Evolutionary conservation across 2,329 filamentous ascomycete genomes (phyloP).

Genomic region (Whalleya microplaca): DNA sequence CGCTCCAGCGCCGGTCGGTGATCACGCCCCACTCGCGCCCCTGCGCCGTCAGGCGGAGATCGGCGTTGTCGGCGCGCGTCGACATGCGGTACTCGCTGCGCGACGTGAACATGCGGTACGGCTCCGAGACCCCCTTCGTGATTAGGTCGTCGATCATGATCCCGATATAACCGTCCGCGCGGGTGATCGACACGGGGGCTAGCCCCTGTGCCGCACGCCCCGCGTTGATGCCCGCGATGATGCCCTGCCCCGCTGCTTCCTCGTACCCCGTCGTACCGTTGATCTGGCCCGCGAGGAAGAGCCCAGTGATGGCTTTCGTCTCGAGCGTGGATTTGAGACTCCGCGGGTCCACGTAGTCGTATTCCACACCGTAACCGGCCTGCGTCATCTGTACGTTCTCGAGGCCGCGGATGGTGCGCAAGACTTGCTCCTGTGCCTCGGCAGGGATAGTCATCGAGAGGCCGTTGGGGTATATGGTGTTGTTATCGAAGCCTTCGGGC

Average conservation of each 20-base stretch:
- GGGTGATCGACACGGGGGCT: constrained; percentile 67
- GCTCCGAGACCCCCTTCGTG: constrained; percentile 95
- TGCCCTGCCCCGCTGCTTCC: constrained; percentile 91
- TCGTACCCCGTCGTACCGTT: constrained; percentile 99
- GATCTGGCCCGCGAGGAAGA: constrained; percentile 94
- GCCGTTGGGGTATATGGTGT: constrained; percentile 93
- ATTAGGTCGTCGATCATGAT: constrained; percentile 98
- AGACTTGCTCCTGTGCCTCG: constrained; percentile 80
- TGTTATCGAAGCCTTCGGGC: constrained; percentile 88
- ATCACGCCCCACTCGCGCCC: constrained; percentile 80
- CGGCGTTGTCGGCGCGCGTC: constrained; percentile 90
- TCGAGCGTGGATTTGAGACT: constrained; percentile 87
- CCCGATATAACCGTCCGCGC: constrained; percentile 93
- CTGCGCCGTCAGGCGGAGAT: constrained; percentile 79
- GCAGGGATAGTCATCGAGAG: constrained; percentile 95
- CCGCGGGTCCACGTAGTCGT: constrained; percentile 96
- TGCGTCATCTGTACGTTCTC: constrained; percentile 92
- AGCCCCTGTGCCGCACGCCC: constrained; percentile 75
- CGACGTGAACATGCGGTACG: constrained; percentile 97
- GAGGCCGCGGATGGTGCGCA: constrained; percentile 86
- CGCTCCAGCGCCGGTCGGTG: constrained; percentile 74
- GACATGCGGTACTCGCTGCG: constrained; percentile 95
- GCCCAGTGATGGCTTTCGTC: constrained; percentile 85
- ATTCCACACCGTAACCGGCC: constrained; percentile 95
- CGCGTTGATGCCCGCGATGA: constrained; percentile 92